phyloP scores from a whole-genome alignment of 2,329 filamentous ascomycete species.

The Cytospora mali region DNA sequence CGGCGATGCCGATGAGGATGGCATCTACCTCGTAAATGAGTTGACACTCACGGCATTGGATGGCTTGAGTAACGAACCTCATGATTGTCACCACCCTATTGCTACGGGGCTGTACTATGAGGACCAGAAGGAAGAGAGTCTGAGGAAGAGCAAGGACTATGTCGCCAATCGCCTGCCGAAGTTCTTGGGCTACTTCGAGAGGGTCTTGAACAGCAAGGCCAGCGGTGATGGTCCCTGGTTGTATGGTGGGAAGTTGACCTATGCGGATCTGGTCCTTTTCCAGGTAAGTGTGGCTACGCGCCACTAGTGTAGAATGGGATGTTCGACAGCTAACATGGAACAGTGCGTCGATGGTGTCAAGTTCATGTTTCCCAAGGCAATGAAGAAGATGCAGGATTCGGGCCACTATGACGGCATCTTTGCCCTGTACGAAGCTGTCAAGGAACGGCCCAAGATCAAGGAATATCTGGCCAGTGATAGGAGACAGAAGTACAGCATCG shows the following conservation, averaged over 20 bases:
- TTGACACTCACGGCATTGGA: constrained; percentile 72
- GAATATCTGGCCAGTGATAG: constrained; percentile 69
- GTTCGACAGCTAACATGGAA: not conserved
- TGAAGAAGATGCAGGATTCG: constrained; percentile 55
- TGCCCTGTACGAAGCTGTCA: constrained; percentile 64
- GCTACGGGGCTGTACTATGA: constrained; percentile 65
- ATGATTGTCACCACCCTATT: constrained; percentile 77
- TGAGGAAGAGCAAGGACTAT: constrained; percentile 60
- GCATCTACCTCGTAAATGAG: constrained; percentile 61
- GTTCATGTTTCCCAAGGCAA: constrained; percentile 71
- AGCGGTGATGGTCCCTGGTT: constrained; percentile 64
- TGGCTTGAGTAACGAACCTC: constrained; percentile 68
- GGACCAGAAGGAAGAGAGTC: constrained; percentile 71
- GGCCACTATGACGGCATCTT: constrained; percentile 65
- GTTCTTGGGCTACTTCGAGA: constrained; percentile 71
- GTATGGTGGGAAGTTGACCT: constrained; percentile 65
- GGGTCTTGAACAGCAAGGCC: constrained; percentile 61
- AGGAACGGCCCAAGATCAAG: constrained; percentile 65
- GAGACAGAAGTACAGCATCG: constrained; percentile 61
- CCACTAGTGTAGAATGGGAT: not conserved
- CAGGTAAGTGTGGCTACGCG: constrained; percentile 51
- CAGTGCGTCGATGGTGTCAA: constrained; percentile 59
- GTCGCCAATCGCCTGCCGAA: constrained; percentile 68
- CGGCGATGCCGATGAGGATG: constrained; percentile 43
- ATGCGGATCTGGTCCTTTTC: constrained; percentile 74